Evolutionary conservation across 805 yeast genomes (phyloP).

Genomic region (Nakazawaea siamensis): DNA sequence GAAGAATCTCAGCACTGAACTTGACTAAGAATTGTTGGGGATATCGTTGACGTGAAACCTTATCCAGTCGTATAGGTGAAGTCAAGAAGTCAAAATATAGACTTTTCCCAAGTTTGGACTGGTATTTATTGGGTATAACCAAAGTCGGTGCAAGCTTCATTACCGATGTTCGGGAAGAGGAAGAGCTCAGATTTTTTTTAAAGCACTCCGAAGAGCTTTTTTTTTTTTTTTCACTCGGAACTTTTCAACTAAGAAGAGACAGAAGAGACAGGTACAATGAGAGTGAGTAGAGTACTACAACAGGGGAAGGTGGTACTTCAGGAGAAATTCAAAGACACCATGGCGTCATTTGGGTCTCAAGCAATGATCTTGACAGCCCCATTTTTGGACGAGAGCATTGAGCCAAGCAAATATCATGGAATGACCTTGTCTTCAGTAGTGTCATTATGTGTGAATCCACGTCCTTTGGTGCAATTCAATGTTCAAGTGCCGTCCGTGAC

Average conservation of each 20-base stretch:
- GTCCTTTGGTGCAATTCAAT: conserved; percentile 77
- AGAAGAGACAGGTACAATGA: no score
- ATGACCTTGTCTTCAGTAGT: conserved; percentile 82
- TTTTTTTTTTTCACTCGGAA: no score
- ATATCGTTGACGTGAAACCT: neutral
- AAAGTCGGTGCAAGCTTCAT: neutral
- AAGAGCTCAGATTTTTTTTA: neutral
- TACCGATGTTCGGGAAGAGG: neutral
- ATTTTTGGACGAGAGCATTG: conserved; percentile 15
- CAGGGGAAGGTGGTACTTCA: no score
- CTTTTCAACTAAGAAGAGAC: no score
- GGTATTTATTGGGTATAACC: neutral
- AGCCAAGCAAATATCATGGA: conserved; percentile 41
- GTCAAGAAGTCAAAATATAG: conserved; percentile 5
- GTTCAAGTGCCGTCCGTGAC: conserved; percentile 83
- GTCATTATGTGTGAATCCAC: conserved; percentile 71
- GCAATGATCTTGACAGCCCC: conserved; percentile 56
- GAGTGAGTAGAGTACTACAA: no score
- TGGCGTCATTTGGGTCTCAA: conserved; percentile 27
- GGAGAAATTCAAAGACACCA: conserved; percentile 22
- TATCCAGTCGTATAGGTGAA: conserved; percentile 4
- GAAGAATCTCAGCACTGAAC: conserved; percentile 1
- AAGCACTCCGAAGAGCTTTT: no score
- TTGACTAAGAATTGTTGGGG: conserved; percentile 1
- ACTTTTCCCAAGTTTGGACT: conserved; percentile 1